Conservation (phyloP, 352 stramenopile species). For the Phytophthora kernoviae region DNA sequence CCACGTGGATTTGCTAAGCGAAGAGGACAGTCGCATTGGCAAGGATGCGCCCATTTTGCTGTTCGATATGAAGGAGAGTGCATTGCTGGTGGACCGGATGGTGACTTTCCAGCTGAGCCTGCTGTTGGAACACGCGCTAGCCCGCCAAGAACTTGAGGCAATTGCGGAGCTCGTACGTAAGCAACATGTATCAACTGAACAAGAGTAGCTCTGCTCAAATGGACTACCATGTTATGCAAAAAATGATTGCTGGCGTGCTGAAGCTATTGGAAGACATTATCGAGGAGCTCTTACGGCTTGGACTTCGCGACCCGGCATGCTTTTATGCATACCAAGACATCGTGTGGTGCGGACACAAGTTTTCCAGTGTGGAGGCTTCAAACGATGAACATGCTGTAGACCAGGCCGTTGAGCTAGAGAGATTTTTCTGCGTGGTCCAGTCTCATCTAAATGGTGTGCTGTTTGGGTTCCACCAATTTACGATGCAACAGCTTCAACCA, state of each 20-base stretch:
- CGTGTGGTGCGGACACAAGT: constrained; percentile 82
- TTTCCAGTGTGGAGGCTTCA: constrained; percentile 20
- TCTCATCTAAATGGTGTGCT: constrained; percentile 72
- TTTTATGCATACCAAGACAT: constrained; percentile 87
- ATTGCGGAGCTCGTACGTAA: constrained; percentile 61
- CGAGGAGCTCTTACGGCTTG: constrained; percentile 53
- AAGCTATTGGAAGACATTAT: constrained; percentile 56
- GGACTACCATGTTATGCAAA: constrained; percentile 18
- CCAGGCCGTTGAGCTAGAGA: constrained; percentile 38
- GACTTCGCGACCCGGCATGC: constrained; percentile 61
- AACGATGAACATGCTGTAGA: constrained; percentile 9
- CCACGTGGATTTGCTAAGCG: constrained; percentile 57
- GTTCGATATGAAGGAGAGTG: constrained; percentile 82
- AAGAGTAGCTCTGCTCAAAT: constrained; percentile 20
- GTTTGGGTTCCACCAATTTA: constrained; percentile 82
- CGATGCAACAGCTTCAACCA: constrained; percentile 82
- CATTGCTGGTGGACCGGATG: constrained; percentile 61
- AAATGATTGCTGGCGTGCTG: constrained; percentile 46
- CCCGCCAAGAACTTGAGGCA: constrained; percentile 66
- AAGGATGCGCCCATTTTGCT: constrained; percentile 82
- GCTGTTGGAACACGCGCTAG: constrained; percentile 68
- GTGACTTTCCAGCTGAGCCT: constrained; percentile 83
- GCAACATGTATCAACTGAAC: constrained; percentile 54
- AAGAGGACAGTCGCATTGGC: constrained; percentile 64
- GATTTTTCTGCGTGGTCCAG: constrained; percentile 58